These are phyloP conservation scores for Ustilago bromivora DNA, from an alignment of 1,284 basidiomycete genomes.

Conservation along the genomic window DNA sequence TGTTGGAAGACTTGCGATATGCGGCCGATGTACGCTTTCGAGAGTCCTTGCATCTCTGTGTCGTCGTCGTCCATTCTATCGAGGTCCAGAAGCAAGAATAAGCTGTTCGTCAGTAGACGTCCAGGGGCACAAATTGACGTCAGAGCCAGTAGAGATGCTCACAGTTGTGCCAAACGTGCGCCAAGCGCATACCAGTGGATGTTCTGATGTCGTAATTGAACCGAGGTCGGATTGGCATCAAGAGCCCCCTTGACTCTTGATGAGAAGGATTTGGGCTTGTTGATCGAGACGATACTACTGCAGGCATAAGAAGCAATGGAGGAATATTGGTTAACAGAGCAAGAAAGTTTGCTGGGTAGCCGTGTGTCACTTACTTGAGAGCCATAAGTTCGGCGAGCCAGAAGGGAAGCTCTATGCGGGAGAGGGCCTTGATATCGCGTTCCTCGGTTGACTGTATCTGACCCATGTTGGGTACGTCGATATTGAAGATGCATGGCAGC, in stretches of 20 bases:
- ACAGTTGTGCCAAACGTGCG: slow-evolving; percentile 60
- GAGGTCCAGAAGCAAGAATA: background rate
- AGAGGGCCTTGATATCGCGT: slow-evolving; percentile 56
- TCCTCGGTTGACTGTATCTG: slow-evolving; percentile 62
- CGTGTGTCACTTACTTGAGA: slow-evolving; percentile 50
- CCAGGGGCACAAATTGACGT: background rate
- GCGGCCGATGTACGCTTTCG: slow-evolving; percentile 61
- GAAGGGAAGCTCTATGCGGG: slow-evolving; percentile 65
- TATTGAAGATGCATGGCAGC: slow-evolving; percentile 63
- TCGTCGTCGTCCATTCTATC: slow-evolving; percentile 60
- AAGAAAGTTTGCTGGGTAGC: background rate
- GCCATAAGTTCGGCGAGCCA: slow-evolving; percentile 67
- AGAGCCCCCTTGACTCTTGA: slow-evolving; percentile 62
- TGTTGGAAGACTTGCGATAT: slow-evolving; percentile 61
- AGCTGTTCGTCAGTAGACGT: background rate
- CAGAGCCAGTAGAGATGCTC: slow-evolving; percentile 2
- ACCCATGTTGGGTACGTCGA: slow-evolving; percentile 65
- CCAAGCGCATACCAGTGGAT: slow-evolving; percentile 67
- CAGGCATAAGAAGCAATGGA: background rate
- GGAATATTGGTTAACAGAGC: background rate
- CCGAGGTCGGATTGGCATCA: slow-evolving; percentile 60
- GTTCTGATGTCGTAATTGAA: slow-evolving; percentile 60
- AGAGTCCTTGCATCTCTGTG: slow-evolving; percentile 50
- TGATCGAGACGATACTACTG: slow-evolving; percentile 62
- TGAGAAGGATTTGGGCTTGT: slow-evolving; percentile 62